These are phyloP conservation scores for Anastatica hierochuntica DNA, from an alignment of 345 rosid species.

Conservation along the genomic window DNA sequence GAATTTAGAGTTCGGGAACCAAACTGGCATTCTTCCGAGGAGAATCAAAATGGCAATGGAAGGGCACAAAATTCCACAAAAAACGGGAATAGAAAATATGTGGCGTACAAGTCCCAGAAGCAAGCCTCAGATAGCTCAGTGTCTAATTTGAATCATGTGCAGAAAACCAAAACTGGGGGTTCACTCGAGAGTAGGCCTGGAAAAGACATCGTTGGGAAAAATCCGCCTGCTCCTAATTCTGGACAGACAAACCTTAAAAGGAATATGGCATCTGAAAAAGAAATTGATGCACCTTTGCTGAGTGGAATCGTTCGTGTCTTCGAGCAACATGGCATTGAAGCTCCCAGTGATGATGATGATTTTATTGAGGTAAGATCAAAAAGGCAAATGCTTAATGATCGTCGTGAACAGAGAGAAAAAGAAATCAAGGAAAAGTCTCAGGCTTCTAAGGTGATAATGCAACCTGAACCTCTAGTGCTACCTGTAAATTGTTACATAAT, in stretches of 20 bases:
- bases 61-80: conserved; percentile 33
- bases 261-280: conserved; percentile 33
- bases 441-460: conserved; percentile 55
- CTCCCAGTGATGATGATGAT: conserved; percentile 87
- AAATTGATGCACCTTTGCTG: conserved; percentile 65
- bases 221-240: conserved; percentile 30
- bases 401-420: conserved; percentile 94
- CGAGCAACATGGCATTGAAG: conserved; percentile 89
- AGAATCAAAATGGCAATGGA: conserved; percentile 38
- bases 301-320: conserved; percentile 70
- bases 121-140: conserved; percentile 40
- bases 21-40: conserved; percentile 35
- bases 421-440: conserved; percentile 85
- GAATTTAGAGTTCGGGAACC: conserved; percentile 77
- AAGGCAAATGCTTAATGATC: conserved; percentile 95
- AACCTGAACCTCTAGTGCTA: conserved; percentile 12
- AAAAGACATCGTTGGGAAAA: conserved; percentile 40
- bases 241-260: conserved; percentile 45
- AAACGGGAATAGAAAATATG: conserved; percentile 42
- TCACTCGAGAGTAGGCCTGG: conserved; percentile 38
- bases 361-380: conserved; percentile 97
- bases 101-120: conserved; percentile 43
- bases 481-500: conserved; percentile 10
- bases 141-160: conserved; percentile 24
- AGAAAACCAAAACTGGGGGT: conserved; percentile 37